A percentile compares a stretch with the other conserved stretches of the same genome.
Evolutionary conservation across 495 filamentous ascomycete species (phyloP).

Genomic region (Lasiosphaeriaceae sp.): DNA sequence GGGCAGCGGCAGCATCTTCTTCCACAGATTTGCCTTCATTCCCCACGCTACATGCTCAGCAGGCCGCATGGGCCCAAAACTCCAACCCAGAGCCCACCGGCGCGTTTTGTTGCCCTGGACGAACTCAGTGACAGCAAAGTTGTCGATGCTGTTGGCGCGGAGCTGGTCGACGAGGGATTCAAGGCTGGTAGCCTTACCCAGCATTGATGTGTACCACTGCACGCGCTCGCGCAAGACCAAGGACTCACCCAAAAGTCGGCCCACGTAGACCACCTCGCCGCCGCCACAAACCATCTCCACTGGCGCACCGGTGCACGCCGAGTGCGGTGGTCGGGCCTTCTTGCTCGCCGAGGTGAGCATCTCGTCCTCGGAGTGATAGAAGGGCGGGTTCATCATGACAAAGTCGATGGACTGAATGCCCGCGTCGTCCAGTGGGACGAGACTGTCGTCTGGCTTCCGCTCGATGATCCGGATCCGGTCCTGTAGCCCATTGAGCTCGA

Average conservation of each 20-base stretch:
- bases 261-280: constrained; percentile 79
- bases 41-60: constrained; percentile 54
- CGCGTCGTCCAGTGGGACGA: constrained; percentile 61
- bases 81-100: constrained; percentile 88
- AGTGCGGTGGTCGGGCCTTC: constrained; percentile 67
- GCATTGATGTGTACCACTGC: constrained; percentile 89
- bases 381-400: constrained; percentile 92
- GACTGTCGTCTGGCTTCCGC: constrained; percentile 43
- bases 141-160: constrained; percentile 55
- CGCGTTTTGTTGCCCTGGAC: constrained; percentile 75
- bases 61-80: constrained; percentile 67
- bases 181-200: constrained; percentile 77
- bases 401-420: constrained; percentile 68
- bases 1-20: constrained; percentile 56
- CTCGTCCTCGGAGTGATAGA: constrained; percentile 72
- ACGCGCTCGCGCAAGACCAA: constrained; percentile 54
- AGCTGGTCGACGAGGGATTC: constrained; percentile 59
- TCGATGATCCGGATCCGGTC: constrained; percentile 61
- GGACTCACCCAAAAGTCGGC: constrained; percentile 72
- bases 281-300: constrained; percentile 85
- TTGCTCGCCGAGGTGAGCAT: constrained; percentile 58
- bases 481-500: constrained; percentile 58
- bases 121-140: constrained; percentile 81
- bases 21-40: constrained; percentile 49
- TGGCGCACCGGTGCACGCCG: constrained; percentile 75